Percentiles rank a stretch among this genome's conserved stretches.
Conservation (phyloP, 129 eudicot species). For the Tanacetum coccineum region DNA sequence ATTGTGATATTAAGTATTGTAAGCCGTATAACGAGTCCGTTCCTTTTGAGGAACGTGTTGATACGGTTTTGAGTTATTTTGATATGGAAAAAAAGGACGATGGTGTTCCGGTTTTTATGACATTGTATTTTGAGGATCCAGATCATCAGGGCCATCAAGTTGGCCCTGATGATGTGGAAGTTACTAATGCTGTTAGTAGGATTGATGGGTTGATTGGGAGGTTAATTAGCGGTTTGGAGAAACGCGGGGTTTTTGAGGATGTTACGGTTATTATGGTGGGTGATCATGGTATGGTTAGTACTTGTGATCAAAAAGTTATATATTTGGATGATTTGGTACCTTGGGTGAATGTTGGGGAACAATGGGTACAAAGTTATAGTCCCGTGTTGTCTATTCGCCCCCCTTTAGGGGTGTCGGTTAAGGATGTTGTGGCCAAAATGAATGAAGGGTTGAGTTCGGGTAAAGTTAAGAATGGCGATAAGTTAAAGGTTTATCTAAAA, state of each 20-base stretch:
- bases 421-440: constrained; percentile 57
- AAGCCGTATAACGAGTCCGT: constrained; percentile 54
- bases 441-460: constrained; percentile 61
- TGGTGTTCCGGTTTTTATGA: constrained; percentile 66
- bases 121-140: constrained; percentile 76
- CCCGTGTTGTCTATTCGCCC: constrained; percentile 68
- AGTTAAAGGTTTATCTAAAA: constrained; percentile 54
- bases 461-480: constrained; percentile 52
- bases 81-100: constrained; percentile 51
- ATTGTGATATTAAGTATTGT: constrained; percentile 47
- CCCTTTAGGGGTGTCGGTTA: constrained; percentile 32
- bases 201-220: constrained; percentile 60
- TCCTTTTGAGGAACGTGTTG: constrained; percentile 70
- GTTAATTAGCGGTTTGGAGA: constrained; percentile 59
- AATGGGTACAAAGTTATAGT: constrained; percentile 58
- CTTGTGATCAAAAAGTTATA: constrained; percentile 64
- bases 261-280: constrained; percentile 65
- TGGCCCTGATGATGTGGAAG: constrained; percentile 68
- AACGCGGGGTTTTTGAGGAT: constrained; percentile 64
- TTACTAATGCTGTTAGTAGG: constrained; percentile 45
- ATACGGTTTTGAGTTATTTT: constrained; percentile 53
- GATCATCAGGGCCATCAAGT: constrained; percentile 77
- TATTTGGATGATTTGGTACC: constrained; percentile 59
- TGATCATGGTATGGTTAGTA: constrained; percentile 89
- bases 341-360: constrained; percentile 48